Base-by-base conservation (phyloP, 768 basidiomycete genomes). In the Lanmaoa rubissima region DNA sequence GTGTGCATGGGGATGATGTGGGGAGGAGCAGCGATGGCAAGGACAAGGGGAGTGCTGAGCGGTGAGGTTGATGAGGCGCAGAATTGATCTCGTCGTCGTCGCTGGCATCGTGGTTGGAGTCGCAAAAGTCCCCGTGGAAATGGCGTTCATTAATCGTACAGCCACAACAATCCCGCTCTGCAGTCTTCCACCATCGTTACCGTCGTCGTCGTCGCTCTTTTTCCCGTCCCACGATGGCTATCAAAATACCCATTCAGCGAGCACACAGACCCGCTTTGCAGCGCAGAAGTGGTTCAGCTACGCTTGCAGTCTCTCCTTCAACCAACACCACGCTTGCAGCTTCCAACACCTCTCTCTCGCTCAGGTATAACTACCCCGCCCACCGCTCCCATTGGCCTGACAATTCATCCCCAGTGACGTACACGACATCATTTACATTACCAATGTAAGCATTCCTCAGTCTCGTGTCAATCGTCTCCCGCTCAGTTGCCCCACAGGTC, bases 401-500 rank as follows among this genome's bases (percentile, higher is more conserved):
- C 71, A 55, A 48, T 50, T 16, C 13, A 49, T 50, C 54, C 55
- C 26, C 56, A 92, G 90, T 64, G 83, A 87, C 60, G 80, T 85
- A 28, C 81, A 85, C 58, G 92, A 93, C 73, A 68, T 93, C 70
- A 78, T 93, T 56, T 94, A 94, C 63, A 80, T 91, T 54, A 81
- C 85, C 53, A 85, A 92, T 66, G 89, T 90, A 63, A 72, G 87
- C 74, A 9, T 19, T 24, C 6, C 48, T 11, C n/a, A 0, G 3
- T 36, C 42, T 44, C 14, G 16, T 2, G 21, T 14, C 17, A 4
- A 0, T 13, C 16, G 0, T 21, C 35, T 28, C 41, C 19, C 17
- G 1, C 63, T 67, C 44, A 64, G 26, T 12, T 48, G 4, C 32
- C 49, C 57, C 26, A 43, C 65, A 92, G 90, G 75, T 92, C 61